A percentile compares a stretch with the other conserved stretches of the same genome.
These are phyloP conservation scores for Physcia stellaris DNA, from an alignment of 495 filamentous ascomycete species.

Conservation along the genomic window DNA sequence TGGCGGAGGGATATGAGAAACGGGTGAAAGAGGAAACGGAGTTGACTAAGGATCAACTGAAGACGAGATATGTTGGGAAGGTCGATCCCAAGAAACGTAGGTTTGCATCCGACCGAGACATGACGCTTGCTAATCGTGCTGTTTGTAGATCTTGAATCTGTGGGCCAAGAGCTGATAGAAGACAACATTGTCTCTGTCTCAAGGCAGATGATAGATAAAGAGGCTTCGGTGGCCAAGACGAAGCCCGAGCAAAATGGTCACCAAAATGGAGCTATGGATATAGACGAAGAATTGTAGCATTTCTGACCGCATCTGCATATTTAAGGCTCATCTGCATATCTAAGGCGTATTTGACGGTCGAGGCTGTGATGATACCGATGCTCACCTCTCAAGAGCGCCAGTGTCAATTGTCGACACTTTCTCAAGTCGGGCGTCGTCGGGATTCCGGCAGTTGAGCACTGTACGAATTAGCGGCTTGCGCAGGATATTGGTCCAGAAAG, in stretches of 20 bases:
- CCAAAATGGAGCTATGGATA: slow-evolving; percentile 44
- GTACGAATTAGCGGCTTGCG: too few species aligned
- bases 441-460: too few species aligned
- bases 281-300: slow-evolving; percentile 47
- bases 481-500: too few species aligned
- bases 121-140: slow-evolving; percentile 15
- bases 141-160: slow-evolving; percentile 66
- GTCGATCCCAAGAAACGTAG: slow-evolving; percentile 95
- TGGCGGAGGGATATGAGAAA: slow-evolving; percentile 97
- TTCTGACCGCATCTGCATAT: too few species aligned
- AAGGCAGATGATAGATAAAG: slow-evolving; percentile 98
- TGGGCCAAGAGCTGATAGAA: slow-evolving; percentile 91
- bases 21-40: slow-evolving; percentile 96
- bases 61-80: slow-evolving; percentile 98
- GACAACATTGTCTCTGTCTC: slow-evolving; percentile 97
- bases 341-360: too few species aligned
- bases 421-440: too few species aligned
- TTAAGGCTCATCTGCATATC: too few species aligned
- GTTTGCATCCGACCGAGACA: slow-evolving; percentile 12
- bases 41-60: slow-evolving; percentile 90
- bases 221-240: slow-evolving; percentile 56
- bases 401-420: too few species aligned
- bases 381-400: too few species aligned
- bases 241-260: slow-evolving; percentile 16
- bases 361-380: too few species aligned